Conservation (phyloP, 768 basidiomycete genomes). For the Termitomyces sp. region DNA sequence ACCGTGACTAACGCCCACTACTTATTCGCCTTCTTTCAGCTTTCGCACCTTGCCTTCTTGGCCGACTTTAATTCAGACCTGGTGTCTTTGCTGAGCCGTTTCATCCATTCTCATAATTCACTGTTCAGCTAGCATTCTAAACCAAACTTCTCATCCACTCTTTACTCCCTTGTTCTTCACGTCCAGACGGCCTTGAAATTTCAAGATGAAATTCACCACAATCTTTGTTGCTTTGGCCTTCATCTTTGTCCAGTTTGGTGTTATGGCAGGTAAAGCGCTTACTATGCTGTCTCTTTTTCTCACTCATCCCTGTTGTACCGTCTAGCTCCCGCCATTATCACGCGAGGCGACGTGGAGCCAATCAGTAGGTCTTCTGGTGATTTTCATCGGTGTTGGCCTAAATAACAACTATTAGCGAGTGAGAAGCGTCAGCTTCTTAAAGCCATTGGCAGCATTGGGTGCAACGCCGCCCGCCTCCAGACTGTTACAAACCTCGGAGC, state of each 20-base stretch:
- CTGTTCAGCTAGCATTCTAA: conserved; percentile 5
- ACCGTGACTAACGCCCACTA: neutral
- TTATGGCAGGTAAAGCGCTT: conserved; percentile 6
- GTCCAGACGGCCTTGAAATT: neutral
- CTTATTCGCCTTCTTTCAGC: conserved; percentile 9
- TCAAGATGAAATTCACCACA: conserved; percentile 7
- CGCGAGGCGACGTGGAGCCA: neutral
- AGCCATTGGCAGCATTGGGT: conserved; percentile 12
- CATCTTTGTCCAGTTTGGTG: conserved; percentile 5
- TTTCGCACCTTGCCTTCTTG: conserved; percentile 1
- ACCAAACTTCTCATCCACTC: neutral
- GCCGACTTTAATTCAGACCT: conserved; percentile 9
- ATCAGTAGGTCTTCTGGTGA: neutral
- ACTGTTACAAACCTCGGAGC: conserved; percentile 10
- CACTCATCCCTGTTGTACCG: neutral
- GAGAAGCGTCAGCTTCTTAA: conserved; percentile 12
- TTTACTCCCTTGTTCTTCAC: neutral
- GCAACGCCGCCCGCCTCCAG: conserved; percentile 12
- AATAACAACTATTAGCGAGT: neutral
- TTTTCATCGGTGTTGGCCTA: neutral
- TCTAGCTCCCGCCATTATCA: neutral
- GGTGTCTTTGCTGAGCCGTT: conserved; percentile 12
- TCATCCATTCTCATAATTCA: conserved; percentile 3
- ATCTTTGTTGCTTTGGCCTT: conserved; percentile 7
- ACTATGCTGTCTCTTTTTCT: neutral